Evolutionary conservation across 2,329 filamentous ascomycete genomes (phyloP).

Genomic region (Neonectria hederae): DNA sequence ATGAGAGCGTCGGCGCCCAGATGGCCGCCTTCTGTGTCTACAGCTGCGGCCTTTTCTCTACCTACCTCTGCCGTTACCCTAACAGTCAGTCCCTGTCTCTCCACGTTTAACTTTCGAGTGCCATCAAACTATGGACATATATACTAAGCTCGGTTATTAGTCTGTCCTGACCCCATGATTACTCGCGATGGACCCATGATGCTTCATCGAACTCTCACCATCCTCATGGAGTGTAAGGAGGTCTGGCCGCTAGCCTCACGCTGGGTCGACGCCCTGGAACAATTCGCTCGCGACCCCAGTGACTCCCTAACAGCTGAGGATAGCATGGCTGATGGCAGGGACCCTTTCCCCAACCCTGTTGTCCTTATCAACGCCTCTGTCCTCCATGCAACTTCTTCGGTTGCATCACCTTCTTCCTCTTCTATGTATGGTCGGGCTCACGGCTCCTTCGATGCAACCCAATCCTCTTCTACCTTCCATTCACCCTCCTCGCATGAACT

Average conservation of each 20-base stretch:
- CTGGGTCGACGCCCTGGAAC: conserved; percentile 61
- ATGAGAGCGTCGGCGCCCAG: conserved; percentile 62
- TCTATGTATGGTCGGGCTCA: conserved; percentile 25
- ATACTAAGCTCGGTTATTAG: conserved; percentile 42
- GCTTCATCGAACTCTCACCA: conserved; percentile 55
- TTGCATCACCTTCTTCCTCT: conserved; percentile 31
- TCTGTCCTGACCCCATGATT: conserved; percentile 54
- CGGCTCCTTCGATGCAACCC: conserved; percentile 23
- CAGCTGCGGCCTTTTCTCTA: conserved; percentile 62
- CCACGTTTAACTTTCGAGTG: neutral
- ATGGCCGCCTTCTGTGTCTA: conserved; percentile 66
- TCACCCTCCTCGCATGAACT: conserved; percentile 27
- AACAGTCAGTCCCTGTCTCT: conserved; percentile 51
- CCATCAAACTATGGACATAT: neutral
- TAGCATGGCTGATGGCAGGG: conserved; percentile 61
- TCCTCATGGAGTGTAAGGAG: conserved; percentile 59
- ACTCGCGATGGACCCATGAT: conserved; percentile 55
- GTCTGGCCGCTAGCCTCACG: conserved; percentile 63
- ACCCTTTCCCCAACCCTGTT: conserved; percentile 43
- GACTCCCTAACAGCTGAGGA: conserved; percentile 53
- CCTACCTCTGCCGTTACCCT: conserved; percentile 62
- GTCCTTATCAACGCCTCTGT: conserved; percentile 4
- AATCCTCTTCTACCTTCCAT: conserved; percentile 21
- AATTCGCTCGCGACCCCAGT: conserved; percentile 56
- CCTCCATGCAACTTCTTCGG: neutral